These are phyloP conservation scores for Kondoa malvinella DNA, from an alignment of 768 basidiomycete species.

Conservation along the genomic window DNA sequence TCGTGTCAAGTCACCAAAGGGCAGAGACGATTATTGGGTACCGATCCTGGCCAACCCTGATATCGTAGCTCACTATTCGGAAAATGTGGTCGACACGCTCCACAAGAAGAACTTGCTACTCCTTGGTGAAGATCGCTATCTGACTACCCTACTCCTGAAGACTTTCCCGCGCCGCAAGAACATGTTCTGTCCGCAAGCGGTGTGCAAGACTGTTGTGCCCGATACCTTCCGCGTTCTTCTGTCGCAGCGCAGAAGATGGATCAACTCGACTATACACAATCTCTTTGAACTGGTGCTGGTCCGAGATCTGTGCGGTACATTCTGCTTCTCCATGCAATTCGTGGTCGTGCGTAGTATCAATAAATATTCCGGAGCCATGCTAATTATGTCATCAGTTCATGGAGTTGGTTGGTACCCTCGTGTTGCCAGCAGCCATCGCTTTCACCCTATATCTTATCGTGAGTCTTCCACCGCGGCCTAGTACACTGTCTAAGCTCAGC, in stretches of 20 bases:
- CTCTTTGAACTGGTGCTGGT: constrained; percentile 85
- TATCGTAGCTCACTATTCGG: constrained; percentile 95
- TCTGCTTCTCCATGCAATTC: constrained; percentile 99
- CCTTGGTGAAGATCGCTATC: constrained; percentile 96
- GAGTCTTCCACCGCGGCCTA: neutral
- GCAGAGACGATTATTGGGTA: constrained; percentile 88
- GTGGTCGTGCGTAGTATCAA: constrained; percentile 41
- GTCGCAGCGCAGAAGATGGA: constrained; percentile 96
- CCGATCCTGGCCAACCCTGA: constrained; percentile 97
- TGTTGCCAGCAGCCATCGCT: constrained; percentile 88
- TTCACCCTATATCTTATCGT: constrained; percentile 59
- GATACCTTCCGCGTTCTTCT: constrained; percentile 86
- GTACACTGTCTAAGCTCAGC: neutral
- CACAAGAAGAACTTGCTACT: constrained; percentile 98
- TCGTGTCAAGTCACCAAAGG: constrained; percentile 98
- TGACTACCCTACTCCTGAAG: constrained; percentile 92
- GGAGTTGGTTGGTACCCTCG: constrained; percentile 91
- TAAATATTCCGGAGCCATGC: neutral
- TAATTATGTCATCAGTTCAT: constrained; percentile 41
- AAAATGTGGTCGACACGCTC: constrained; percentile 95
- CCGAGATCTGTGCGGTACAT: constrained; percentile 94
- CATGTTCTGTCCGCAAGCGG: constrained; percentile 95
- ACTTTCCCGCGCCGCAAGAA: constrained; percentile 99
- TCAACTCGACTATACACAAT: constrained; percentile 98
- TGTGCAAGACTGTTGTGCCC: constrained; percentile 96